Conservation (phyloP, 306 rosid species). For the Quercus gilva region DNA sequence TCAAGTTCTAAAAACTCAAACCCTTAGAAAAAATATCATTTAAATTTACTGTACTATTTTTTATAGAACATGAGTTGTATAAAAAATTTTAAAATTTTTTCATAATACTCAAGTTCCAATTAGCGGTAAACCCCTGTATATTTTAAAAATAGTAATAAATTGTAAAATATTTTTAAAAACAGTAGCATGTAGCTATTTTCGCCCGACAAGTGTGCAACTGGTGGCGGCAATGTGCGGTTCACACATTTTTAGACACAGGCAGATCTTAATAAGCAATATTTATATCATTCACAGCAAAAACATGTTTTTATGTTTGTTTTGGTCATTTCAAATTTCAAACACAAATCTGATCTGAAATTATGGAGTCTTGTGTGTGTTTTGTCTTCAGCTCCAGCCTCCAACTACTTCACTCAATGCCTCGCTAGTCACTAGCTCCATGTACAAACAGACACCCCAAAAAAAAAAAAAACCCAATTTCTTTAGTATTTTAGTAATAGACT, state of each 20-base stretch:
- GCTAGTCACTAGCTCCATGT: background rate
- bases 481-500: background rate
- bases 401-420: background rate
- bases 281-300: background rate
- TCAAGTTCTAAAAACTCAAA: accelerated
- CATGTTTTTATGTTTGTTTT: too few species aligned
- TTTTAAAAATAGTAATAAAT: too few species aligned
- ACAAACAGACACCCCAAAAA: constrained; percentile 5
- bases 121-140: accelerated
- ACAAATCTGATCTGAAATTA: background rate
- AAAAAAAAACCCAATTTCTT: background rate
- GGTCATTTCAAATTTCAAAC: constrained; percentile 33
- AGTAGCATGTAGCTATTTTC: too few species aligned
- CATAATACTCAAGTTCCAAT: too few species aligned
- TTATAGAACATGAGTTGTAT: too few species aligned
- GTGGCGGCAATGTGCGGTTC: background rate
- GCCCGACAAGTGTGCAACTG: background rate
- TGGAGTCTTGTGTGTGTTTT: background rate
- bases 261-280: too few species aligned
- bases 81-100: too few species aligned
- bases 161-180: too few species aligned
- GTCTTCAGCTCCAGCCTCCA: constrained; percentile 1
- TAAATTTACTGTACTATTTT: accelerated
- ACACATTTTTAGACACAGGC: background rate
- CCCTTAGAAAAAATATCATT: accelerated